phyloP scores from a whole-genome alignment of 495 filamentous ascomycete genomes.

The Aspergillus indologenus region DNA sequence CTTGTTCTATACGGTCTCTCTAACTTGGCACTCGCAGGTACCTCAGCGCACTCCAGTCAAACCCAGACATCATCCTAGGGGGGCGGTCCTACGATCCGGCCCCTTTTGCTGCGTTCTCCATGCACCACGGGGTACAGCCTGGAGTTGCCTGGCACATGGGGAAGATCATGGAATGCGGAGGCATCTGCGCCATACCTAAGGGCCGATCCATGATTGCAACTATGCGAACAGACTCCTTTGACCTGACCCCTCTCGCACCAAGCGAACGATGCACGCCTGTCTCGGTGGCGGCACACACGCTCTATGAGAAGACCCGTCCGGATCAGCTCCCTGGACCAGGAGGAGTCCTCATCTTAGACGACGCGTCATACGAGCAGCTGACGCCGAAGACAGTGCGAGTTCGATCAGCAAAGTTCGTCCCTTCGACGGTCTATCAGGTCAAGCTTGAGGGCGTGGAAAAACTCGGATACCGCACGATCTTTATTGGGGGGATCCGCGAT shows the following conservation, averaged over 20 bases:
- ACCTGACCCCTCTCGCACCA: slow-evolving; percentile 33
- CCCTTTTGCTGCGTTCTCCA: slow-evolving; percentile 45
- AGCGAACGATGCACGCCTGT: slow-evolving; percentile 38
- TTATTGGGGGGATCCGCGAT: slow-evolving; percentile 45
- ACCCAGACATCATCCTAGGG: slow-evolving; percentile 39
- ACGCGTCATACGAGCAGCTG: slow-evolving; percentile 37
- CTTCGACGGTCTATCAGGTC: slow-evolving; percentile 30
- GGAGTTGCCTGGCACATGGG: slow-evolving; percentile 49
- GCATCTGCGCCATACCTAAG: slow-evolving; percentile 45
- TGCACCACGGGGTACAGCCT: slow-evolving; percentile 21
- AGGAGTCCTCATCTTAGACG: slow-evolving; percentile 38
- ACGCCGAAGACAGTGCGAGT: slow-evolving; percentile 39
- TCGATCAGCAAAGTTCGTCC: slow-evolving; percentile 36
- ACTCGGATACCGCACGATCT: slow-evolving; percentile 42
- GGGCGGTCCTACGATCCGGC: slow-evolving; percentile 50
- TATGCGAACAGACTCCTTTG: slow-evolving; percentile 41
- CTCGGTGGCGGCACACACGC: slow-evolving; percentile 47
- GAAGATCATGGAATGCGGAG: slow-evolving; percentile 54
- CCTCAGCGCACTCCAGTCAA: slow-evolving; percentile 35
- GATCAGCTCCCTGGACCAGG: slow-evolving; percentile 47
- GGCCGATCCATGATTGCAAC: slow-evolving; percentile 34
- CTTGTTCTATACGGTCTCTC: no score
- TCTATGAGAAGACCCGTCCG: slow-evolving; percentile 51
- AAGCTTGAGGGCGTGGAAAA: slow-evolving; percentile 45
- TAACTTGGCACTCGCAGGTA: no score